A percentile compares a stretch with the other conserved stretches of the same genome.
Conservation (phyloP, 2,329 filamentous ascomycete species). For the Chaetothyriales sp. region DNA sequence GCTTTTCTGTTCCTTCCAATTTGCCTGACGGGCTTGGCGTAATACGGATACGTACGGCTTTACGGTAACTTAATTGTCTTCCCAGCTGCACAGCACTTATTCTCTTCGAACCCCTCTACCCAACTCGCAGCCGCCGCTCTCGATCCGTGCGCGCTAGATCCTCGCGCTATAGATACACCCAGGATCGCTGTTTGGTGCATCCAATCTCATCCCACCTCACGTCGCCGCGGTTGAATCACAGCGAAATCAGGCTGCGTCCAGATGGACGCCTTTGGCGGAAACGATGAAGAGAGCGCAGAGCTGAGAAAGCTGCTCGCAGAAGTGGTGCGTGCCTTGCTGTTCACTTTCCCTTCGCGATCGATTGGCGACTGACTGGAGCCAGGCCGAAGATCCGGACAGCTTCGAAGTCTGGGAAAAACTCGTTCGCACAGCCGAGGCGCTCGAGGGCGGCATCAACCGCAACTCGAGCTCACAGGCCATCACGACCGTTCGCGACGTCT, state of each 20-base stretch:
- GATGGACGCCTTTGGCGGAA: conserved; percentile 49
- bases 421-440: conserved; percentile 61
- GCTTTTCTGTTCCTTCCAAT: too few relatives aligned
- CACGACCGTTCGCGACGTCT: conserved; percentile 68
- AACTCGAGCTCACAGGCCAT: conserved; percentile 94
- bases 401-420: conserved; percentile 94
- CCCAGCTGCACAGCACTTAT: background rate
- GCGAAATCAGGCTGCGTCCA: conserved; percentile 8
- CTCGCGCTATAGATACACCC: background rate
- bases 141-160: background rate
- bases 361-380: conserved; percentile 3
- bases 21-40: background rate
- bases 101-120: background rate
- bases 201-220: background rate
- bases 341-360: background rate
- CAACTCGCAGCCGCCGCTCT: background rate
- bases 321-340: conserved; percentile 44
- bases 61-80: background rate
- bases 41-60: background rate
- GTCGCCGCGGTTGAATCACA: background rate
- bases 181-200: background rate
- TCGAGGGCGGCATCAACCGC: conserved; percentile 86
- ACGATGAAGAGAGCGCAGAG: conserved; percentile 68
- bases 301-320: conserved; percentile 64
- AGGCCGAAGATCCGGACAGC: conserved; percentile 64